Conservation (phyloP, 176 grass and related monocot genomes). For the Tillandsia fasciculata region DNA sequence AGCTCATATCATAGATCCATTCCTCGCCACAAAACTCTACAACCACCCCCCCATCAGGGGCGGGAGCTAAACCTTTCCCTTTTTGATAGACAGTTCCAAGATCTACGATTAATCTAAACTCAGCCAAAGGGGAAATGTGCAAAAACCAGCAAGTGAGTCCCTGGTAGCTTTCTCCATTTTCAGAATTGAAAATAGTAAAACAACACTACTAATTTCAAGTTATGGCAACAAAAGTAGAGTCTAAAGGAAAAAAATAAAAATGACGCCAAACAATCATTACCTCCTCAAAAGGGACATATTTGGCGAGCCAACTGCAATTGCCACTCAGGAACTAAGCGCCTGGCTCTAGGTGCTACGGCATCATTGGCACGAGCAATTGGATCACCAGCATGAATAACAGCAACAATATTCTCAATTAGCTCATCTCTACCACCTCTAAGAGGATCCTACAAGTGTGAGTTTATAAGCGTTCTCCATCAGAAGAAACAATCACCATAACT, state of each 20-base stretch:
- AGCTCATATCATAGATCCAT: too few species aligned
- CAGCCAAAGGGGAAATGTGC: too few species aligned
- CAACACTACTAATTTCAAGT: background rate
- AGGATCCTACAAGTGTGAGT: conserved; percentile 47
- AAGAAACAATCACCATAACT: background rate
- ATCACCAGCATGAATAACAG: conserved; percentile 51
- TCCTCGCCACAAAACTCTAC: too few species aligned
- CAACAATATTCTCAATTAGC: conserved; percentile 68
- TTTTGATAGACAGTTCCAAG: too few species aligned
- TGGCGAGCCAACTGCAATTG: conserved; percentile 69
- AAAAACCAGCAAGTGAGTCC: too few species aligned
- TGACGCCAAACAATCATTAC: conserved; percentile 12
- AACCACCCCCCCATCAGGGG: too few species aligned
- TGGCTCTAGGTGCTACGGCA: conserved; percentile 37
- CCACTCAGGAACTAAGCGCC: conserved; percentile 67
- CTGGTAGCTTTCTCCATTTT: too few species aligned
- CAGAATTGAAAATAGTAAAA: too few species aligned
- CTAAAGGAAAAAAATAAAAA: background rate
- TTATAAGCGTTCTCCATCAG: background rate
- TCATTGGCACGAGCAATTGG: conserved; percentile 31
- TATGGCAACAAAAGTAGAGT: background rate
- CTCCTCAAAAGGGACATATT: conserved; percentile 86
- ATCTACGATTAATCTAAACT: too few species aligned
- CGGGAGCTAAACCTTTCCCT: too few species aligned
- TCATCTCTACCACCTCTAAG: conserved; percentile 94